Conservation (phyloP, 2,329 filamentous ascomycete species). For the Pseudogymnoascus sp. region DNA sequence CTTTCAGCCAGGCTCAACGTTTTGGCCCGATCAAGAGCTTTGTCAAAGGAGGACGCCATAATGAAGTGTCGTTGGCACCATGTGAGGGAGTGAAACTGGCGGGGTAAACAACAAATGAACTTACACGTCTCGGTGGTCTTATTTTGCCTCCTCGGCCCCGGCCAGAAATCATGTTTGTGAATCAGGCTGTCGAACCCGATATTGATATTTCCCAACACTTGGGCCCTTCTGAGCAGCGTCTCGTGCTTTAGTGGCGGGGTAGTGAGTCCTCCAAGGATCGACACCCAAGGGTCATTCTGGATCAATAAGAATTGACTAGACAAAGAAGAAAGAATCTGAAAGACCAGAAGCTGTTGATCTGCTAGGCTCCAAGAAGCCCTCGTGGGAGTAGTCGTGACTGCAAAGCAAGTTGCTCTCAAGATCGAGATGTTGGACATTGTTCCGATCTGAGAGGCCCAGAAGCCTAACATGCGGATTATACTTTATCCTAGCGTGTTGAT, state of each 20-base stretch:
- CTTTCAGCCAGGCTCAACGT: background rate
- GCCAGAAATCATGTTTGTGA: conserved; percentile 41
- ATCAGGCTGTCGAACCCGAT: background rate
- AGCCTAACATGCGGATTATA: background rate
- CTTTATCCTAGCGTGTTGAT: background rate
- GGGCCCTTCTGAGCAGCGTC: background rate
- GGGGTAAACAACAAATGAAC: conserved; percentile 27
- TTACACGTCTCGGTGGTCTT: conserved; percentile 58
- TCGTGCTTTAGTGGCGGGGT: background rate
- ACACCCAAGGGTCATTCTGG: conserved; percentile 1
- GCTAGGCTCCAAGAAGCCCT: background rate
- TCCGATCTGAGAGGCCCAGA: background rate
- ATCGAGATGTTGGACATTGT: background rate
- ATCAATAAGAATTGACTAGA: background rate
- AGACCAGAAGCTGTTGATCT: background rate
- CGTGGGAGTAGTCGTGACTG: background rate
- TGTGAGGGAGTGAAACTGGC: background rate
- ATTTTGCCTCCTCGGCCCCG: conserved; percentile 51
- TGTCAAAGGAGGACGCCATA: background rate
- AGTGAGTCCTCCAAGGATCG: background rate
- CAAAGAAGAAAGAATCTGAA: background rate
- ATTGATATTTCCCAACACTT: background rate
- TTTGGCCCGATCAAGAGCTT: background rate
- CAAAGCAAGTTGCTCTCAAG: background rate
- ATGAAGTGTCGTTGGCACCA: background rate